Evolutionary conservation across 2,329 filamentous ascomycete genomes (phyloP).

Genomic region (Alternaria consortialis): DNA sequence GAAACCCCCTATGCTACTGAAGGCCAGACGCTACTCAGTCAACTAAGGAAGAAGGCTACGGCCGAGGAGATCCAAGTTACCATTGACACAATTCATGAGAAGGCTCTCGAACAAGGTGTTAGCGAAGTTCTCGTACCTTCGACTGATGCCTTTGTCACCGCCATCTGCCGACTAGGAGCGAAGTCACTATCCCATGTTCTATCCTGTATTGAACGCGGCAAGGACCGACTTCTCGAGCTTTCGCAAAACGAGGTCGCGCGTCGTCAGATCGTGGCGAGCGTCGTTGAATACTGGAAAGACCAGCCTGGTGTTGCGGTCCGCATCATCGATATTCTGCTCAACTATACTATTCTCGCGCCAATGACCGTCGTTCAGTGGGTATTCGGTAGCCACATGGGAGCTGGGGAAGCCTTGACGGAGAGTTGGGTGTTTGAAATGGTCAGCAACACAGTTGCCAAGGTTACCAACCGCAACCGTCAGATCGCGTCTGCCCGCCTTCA

Average conservation of each 20-base stretch:
- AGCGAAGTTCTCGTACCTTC: conserved; percentile 81
- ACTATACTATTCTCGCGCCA: conserved; percentile 93
- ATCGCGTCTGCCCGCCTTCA: conserved; percentile 72
- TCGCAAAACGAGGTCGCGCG: conserved; percentile 77
- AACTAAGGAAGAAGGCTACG: conserved; percentile 83
- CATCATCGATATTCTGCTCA: conserved; percentile 95
- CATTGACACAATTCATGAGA: conserved; percentile 81
- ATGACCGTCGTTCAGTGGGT: conserved; percentile 90
- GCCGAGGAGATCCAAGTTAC: conserved; percentile 87
- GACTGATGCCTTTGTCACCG: conserved; percentile 92
- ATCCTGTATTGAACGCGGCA: conserved; percentile 93
- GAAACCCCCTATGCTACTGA: conserved; percentile 83
- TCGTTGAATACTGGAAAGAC: conserved; percentile 91
- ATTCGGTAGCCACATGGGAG: conserved; percentile 70
- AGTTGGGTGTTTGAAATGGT: conserved; percentile 90
- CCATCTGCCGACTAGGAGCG: conserved; percentile 90
- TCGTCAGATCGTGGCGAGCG: conserved; percentile 86
- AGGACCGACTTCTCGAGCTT: conserved; percentile 83
- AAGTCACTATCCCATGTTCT: conserved; percentile 97
- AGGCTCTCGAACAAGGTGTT: conserved; percentile 73
- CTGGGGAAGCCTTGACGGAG: conserved; percentile 74
- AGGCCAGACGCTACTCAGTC: conserved; percentile 80
- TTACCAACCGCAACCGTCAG: conserved; percentile 84
- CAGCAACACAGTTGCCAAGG: conserved; percentile 86
- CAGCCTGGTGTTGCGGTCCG: conserved; percentile 91